These are phyloP conservation scores for Neurospora sp. DNA, from an alignment of 2,329 filamentous ascomycete genomes.

Conservation along the genomic window DNA sequence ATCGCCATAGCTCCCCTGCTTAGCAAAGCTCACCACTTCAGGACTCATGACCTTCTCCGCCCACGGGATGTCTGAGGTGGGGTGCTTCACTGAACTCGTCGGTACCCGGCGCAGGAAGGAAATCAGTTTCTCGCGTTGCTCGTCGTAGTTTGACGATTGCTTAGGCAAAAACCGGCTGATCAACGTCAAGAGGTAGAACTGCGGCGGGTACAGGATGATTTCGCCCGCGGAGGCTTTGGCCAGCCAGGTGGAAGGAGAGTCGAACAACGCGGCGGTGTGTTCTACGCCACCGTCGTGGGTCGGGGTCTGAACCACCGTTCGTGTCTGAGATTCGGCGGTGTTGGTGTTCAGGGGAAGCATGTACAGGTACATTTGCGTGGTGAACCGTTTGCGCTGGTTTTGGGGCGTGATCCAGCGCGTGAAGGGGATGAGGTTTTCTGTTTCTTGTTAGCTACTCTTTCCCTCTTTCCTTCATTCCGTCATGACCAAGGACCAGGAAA, in stretches of 20 bases:
- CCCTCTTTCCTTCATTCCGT: fast-evolving
- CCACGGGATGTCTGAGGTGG: constrained; percentile 42
- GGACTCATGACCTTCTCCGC: constrained; percentile 54
- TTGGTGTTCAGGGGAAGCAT: constrained; percentile 56
- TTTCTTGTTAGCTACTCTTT: background rate
- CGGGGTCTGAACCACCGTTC: constrained; percentile 52
- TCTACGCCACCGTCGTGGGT: constrained; percentile 53
- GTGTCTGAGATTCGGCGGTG: constrained; percentile 34
- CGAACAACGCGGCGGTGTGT: constrained; percentile 66
- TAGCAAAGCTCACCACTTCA: constrained; percentile 31
- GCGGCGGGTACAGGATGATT: constrained; percentile 84
- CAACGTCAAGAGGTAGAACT: constrained; percentile 63
- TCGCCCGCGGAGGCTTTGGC: constrained; percentile 49
- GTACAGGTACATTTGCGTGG: constrained; percentile 95
- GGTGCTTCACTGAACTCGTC: constrained; percentile 30
- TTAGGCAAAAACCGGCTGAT: constrained; percentile 41
- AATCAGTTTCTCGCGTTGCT: background rate
- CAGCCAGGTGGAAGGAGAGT: constrained; percentile 62
- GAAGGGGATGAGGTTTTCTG: constrained; percentile 65
- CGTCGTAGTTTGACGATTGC: constrained; percentile 11
- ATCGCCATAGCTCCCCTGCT: constrained; percentile 23
- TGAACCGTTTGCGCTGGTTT: constrained; percentile 66
- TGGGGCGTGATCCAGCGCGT: constrained; percentile 85
- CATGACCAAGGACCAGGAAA: background rate
- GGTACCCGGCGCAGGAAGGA: constrained; percentile 38